A percentile compares a stretch with the other conserved stretches of the same genome.
Conservation (phyloP, 1,284 basidiomycete species). For the Cryptococcus neoformans region DNA sequence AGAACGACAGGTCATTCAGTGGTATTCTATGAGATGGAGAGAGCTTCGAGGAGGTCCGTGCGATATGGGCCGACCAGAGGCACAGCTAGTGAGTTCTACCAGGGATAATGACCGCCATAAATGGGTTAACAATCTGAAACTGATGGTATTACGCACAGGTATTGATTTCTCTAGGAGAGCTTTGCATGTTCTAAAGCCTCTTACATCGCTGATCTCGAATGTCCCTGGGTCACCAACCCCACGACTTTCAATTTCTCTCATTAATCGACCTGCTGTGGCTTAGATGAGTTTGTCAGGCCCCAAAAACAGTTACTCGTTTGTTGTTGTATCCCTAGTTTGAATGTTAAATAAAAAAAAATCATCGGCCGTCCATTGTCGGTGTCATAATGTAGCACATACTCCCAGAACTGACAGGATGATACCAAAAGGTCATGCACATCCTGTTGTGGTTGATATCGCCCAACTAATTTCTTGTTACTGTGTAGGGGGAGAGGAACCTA, state of each 20-base stretch:
- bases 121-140: neutral
- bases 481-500: too few relatives aligned
- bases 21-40: conserved; percentile 38
- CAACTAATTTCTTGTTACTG: too few relatives aligned
- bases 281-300: neutral
- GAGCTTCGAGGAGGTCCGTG: conserved; percentile 37
- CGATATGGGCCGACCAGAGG: conserved; percentile 43
- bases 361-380: neutral
- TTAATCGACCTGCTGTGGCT: neutral
- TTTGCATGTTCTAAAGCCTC: conserved; percentile 22
- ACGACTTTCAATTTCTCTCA: neutral
- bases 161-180: conserved; percentile 29
- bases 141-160: conserved; percentile 12
- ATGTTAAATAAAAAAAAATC: neutral
- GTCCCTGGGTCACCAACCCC: neutral
- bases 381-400: too few relatives aligned
- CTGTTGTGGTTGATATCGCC: too few relatives aligned
- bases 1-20: conserved; percentile 33
- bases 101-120: neutral
- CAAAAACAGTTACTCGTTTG: neutral
- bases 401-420: too few relatives aligned
- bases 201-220: neutral
- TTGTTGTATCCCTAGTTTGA: neutral
- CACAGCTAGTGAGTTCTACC: conserved; percentile 32
- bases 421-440: too few relatives aligned